Evolutionary conservation across 257 asterid genomes (phyloP), one percentile per base, ranked within the genome.

Genomic region (Salvia hispanica): DNA sequence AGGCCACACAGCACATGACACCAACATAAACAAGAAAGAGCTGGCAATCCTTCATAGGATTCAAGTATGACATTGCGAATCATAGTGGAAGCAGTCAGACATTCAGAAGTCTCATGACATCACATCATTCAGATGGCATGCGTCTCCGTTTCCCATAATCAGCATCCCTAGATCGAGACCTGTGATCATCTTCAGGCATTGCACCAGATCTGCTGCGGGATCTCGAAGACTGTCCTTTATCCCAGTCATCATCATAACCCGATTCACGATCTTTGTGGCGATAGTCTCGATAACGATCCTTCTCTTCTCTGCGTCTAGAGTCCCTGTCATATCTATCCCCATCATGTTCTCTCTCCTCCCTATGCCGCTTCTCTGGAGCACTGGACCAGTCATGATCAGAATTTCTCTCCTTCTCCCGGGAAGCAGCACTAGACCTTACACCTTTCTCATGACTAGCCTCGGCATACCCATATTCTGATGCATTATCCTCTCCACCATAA

Each of bases 301-400:
- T 58, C 36, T 74, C 83, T 47, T 78, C 78, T 74, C 75, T 76
- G 59, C 69, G 39, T 52, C 73, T 78, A 50, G 28, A 34, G 48
- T 78, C 80, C 80, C 79, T 71, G 34, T 74, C 80, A 66, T 74
- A 60, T 36, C 77, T 66, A 25, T 75, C 80, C 53, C 73, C 64
- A 48, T 78, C 80, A 57, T 45, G 66, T 58, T 78, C 83, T 74
- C 86, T 86, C 39, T 85, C 98, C 46, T 86, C 96, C 56, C 94
- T 81, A 69, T 83, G 80, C 76, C 84, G 83, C 79, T 87, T 89
- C 40, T 92, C 98, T 2, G 92, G 82, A 59, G 88, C 81, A 69
- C 90, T 88, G 28, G 98, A 84, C 89, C 93, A 83, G 69, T 84
- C 97, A 66, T 89, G 83, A 55, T 88, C 93, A 9, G 92, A 74